Percentiles rank a stretch among this genome's conserved stretches.
Evolutionary conservation across 805 yeast genomes (phyloP).

Genomic region (Candida easanensis): DNA sequence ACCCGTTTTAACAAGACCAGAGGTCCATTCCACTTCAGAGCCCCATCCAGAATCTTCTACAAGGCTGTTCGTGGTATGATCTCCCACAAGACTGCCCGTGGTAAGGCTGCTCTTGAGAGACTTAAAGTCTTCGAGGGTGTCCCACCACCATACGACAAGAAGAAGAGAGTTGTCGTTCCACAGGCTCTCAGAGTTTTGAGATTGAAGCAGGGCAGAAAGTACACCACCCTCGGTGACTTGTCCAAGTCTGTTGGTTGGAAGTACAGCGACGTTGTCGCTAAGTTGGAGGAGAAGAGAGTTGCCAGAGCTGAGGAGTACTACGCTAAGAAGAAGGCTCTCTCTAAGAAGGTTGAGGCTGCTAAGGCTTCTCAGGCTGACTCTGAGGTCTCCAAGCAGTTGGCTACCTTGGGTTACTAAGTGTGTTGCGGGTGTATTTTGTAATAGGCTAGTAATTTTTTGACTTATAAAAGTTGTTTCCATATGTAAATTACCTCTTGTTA

Average conservation of each 20-base stretch:
- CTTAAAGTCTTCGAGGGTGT: slow-evolving; percentile 99
- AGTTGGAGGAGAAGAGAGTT: slow-evolving; percentile 99
- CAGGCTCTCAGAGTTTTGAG: slow-evolving; percentile 99
- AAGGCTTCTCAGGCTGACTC: slow-evolving; percentile 83
- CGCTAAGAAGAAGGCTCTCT: slow-evolving; percentile 96
- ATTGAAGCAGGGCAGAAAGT: slow-evolving; percentile 99
- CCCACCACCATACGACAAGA: slow-evolving; percentile 99
- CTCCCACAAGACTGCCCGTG: slow-evolving; percentile 99
- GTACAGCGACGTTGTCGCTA: slow-evolving; percentile 96
- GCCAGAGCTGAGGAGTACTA: slow-evolving; percentile 98
- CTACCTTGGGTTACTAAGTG: slow-evolving; percentile 94
- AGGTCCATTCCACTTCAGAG: slow-evolving; percentile 99
- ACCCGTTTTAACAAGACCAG: slow-evolving; percentile 97
- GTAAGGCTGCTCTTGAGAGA: slow-evolving; percentile 99
- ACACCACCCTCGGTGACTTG: slow-evolving; percentile 96
- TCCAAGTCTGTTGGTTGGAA: slow-evolving; percentile 99
- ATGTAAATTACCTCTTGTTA: slow-evolving; percentile 3
- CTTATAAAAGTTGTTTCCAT: slow-evolving; percentile 9
- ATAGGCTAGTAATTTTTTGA: slow-evolving; percentile 9
- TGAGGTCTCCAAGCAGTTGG: slow-evolving; percentile 89
- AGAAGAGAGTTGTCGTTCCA: slow-evolving; percentile 99
- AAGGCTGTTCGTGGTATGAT: slow-evolving; percentile 99
- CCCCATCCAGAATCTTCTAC: slow-evolving; percentile 99
- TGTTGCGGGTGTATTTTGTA: slow-evolving; percentile 6
- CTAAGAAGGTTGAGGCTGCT: slow-evolving; percentile 89